Base-by-base conservation (phyloP, 208 protist genomes). In the Wallacemonas rigidus region DNA sequence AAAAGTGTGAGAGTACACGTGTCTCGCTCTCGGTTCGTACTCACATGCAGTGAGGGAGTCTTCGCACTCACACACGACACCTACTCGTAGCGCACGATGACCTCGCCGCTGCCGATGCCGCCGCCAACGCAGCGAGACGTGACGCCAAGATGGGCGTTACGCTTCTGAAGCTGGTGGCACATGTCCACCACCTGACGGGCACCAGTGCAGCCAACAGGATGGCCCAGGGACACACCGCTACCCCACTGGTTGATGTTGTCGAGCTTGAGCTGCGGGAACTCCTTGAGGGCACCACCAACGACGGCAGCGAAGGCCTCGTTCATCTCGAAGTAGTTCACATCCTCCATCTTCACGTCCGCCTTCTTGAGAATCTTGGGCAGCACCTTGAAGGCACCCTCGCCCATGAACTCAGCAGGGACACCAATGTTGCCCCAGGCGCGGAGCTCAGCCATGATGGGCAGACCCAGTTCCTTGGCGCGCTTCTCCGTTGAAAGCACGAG, bases 281-380 rank as follows among this genome's bases (percentile, higher is more conserved):
- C 83, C 69, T 96, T 89, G 15, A 74, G 81, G 47, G 95, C 95
- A 15, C 87, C 95, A 4, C 98, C 74, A 15, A 93, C 76, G n/a
- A 99, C 97, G n/a, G 91, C 93, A 14, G 93, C 84, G 84, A 99
- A 99, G 54, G 98, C 97, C 86, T 99, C 98, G 85, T 99, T 99
- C 69, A 99, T 91, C 58, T 98, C 98, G 71, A 85, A 98, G 60
- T 87, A 93, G 77, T 96, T 88, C 26, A 98, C 81, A 45, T 98
- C 80, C 11, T 60, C 17, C 11, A 89, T 71, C 55, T 79, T 75
- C 5, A 98, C 43, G 63, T 69, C 65, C 1, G 79, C 72, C 40
- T 75, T 67, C 14, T 86, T 67, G 15, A 99, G 80, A 17, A 96
- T 82, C 48, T 91, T 93, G 15, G 90, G 87, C 39, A 97, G 85